Evolutionary conservation across 495 filamentous ascomycete genomes (phyloP), one percentile per base, ranked within the genome.

Genomic region (Darksidea phi): DNA sequence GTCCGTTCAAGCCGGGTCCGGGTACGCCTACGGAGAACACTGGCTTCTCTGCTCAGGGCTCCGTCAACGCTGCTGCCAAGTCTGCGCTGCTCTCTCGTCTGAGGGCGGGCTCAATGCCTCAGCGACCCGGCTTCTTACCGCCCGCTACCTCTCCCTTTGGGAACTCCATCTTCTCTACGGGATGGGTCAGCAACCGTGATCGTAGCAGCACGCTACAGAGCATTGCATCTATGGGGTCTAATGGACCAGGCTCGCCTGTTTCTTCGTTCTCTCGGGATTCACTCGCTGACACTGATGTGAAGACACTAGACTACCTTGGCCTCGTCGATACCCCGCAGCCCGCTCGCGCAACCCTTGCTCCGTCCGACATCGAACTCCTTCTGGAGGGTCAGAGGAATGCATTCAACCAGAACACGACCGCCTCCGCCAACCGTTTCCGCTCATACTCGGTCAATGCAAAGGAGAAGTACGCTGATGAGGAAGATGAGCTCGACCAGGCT

Each of bases 381-480:
- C 66, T 76, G 26, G 71, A 73, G 41, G 72, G 70, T 13, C 75
- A 78, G 54, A 74, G 77, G 57, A 76, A 80, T 28, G 76, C 79
- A 59, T 74, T 76, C 37, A 62, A 54, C 28, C 72, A 86, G 32
- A 88, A 88, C 47, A 83, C 89, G 67, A 86, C 84, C 63, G 89
- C 87, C 72, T 90, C 85, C 60, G 81, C 88, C 54, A 97, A 88
- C 73, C 83, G 94, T 46, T 91, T 97, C 75, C 85, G 94, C 17
- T 98, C 94, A 26, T 97, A 96, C 72, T 98, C 94, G 20, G 94
- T 98, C 48, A 97, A 98, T 73, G 94, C 95, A 41, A 97, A 95
- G 73, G 94, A 97, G 72, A 96, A 95, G 74, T 97, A 97, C 69
- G 94, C 88, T 0, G 86, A 88, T 57, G 91, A 96, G 61, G 93